Evolutionary conservation across 371 early-diverging fungal genomes (phyloP).

Genomic region (Mortierella sp.): DNA sequence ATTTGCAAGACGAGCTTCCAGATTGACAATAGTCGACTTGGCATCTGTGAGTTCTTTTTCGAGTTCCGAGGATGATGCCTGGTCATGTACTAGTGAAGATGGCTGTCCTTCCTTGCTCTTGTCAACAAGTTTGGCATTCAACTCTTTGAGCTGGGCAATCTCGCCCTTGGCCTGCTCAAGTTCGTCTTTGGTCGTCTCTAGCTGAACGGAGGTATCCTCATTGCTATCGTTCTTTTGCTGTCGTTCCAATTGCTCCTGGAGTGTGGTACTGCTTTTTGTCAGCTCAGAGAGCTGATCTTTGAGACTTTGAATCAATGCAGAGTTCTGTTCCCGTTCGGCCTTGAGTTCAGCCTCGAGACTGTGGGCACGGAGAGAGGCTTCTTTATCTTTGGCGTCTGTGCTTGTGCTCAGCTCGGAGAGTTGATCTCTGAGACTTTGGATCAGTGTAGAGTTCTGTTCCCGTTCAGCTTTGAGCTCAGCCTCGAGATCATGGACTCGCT

Average conservation of each 20-base stretch:
- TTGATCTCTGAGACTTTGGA: constrained; percentile 22
- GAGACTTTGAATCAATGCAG: constrained; percentile 10
- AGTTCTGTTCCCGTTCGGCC: constrained; percentile 24
- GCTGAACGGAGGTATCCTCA: constrained; percentile 24
- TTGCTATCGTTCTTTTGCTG: constrained; percentile 15
- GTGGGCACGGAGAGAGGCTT: neutral
- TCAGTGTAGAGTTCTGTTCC: constrained; percentile 15
- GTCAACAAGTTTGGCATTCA: constrained; percentile 18
- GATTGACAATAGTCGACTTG: constrained; percentile 24
- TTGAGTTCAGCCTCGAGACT: constrained; percentile 19
- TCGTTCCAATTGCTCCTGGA: constrained; percentile 14
- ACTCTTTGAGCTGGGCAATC: constrained; percentile 12
- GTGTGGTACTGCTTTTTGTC: constrained; percentile 8
- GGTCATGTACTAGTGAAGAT: constrained; percentile 3
- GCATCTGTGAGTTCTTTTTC: constrained; percentile 28
- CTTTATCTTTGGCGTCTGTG: neutral
- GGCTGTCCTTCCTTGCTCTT: constrained; percentile 9
- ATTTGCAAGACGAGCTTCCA: constrained; percentile 20
- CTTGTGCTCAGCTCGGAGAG: constrained; percentile 9
- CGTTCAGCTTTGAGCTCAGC: constrained; percentile 19
- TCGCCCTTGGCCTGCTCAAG: constrained; percentile 39
- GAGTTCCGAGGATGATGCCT: constrained; percentile 11
- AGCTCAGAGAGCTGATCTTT: constrained; percentile 19
- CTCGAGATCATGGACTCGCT: constrained; percentile 13
- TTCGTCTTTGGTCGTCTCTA: constrained; percentile 36